Percentiles rank a stretch among this genome's conserved stretches.
phyloP scores from a whole-genome alignment of 495 filamentous ascomycete species.

The Glarea lozoyensis region DNA sequence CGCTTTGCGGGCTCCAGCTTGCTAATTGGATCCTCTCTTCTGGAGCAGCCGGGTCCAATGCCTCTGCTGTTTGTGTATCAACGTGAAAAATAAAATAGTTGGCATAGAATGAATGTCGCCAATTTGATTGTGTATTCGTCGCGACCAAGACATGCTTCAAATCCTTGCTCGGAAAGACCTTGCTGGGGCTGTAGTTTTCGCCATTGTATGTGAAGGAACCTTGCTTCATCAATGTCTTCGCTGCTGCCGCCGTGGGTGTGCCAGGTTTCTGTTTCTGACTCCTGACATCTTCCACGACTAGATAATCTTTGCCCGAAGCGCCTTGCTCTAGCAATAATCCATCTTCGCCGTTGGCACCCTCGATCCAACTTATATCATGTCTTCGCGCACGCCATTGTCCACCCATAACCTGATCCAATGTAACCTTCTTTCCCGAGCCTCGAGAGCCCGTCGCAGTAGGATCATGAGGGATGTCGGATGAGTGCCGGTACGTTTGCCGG shows the following conservation, averaged over 20 bases:
- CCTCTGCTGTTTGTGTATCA: conserved; percentile 64
- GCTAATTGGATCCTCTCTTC: conserved; percentile 73
- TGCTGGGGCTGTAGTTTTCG: conserved; percentile 38
- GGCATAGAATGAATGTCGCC: conserved; percentile 80
- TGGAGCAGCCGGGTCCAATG: conserved; percentile 62
- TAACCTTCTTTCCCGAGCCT: conserved; percentile 69
- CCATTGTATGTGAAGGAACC: conserved; percentile 48
- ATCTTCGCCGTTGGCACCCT: conserved; percentile 75
- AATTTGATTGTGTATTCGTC: conserved; percentile 63
- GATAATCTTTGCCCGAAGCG: conserved; percentile 51
- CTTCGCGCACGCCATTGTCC: conserved; percentile 61
- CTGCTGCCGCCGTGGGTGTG: conserved; percentile 31
- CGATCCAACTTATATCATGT: conserved; percentile 82
- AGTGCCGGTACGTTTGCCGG: conserved; percentile 53
- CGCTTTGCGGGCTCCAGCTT: conserved; percentile 79
- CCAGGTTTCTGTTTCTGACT: conserved; percentile 28
- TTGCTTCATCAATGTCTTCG: conserved; percentile 66
- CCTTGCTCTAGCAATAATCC: conserved; percentile 68
- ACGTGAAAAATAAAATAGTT: conserved; percentile 94
- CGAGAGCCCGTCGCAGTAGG: conserved; percentile 52
- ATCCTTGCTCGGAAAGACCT: conserved; percentile 71
- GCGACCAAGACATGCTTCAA: conserved; percentile 75
- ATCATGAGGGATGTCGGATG: conserved; percentile 54
- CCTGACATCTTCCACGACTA: conserved; percentile 83
- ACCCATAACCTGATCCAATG: conserved; percentile 66